phyloP scores from a whole-genome alignment of 2,329 filamentous ascomycete species.

The Colletotrichum camelliae region DNA sequence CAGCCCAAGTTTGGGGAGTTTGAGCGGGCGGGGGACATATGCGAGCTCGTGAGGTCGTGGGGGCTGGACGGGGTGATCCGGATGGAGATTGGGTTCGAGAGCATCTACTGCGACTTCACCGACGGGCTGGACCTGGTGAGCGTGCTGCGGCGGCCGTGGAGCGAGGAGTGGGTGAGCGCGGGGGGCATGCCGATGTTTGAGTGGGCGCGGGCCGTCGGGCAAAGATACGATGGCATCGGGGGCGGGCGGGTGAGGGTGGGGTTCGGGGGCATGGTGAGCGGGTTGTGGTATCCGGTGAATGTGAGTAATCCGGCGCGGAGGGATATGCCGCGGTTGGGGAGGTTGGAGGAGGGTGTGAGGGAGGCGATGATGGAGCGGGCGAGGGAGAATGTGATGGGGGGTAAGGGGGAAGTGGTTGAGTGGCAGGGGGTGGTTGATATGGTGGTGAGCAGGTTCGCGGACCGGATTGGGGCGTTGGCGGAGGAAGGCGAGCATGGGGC shows the following conservation, averaged over 20 bases:
- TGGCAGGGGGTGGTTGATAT: constrained; percentile 75
- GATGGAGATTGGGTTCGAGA: constrained; percentile 74
- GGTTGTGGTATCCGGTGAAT: constrained; percentile 56
- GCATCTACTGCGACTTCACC: constrained; percentile 70
- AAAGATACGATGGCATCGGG: constrained; percentile 52
- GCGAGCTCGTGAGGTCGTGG: constrained; percentile 56
- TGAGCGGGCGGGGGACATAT: constrained; percentile 60
- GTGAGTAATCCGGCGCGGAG: constrained; percentile 43
- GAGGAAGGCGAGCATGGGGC: constrained; percentile 17
- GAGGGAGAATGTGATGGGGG: constrained; percentile 39
- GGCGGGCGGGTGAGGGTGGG: constrained; percentile 47
- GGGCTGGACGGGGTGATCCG: constrained; percentile 70
- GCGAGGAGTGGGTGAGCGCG: constrained; percentile 24
- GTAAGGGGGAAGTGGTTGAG: constrained; percentile 43
- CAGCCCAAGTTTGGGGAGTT: constrained; percentile 41
- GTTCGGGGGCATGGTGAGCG: constrained; percentile 57
- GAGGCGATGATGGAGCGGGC: constrained; percentile 48
- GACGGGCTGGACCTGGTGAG: constrained; percentile 43
- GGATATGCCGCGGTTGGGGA: constrained; percentile 37
- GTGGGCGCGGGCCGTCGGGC: constrained; percentile 44
- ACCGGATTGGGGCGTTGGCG: constrained; percentile 47
- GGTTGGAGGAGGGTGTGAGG: constrained; percentile 34
- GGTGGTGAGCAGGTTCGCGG: constrained; percentile 66
- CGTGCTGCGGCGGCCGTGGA: constrained; percentile 31
- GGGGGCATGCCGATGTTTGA: constrained; percentile 38